These are phyloP conservation scores for Trametes hirsuta DNA, from an alignment of 1,284 basidiomycete genomes.

Conservation along the genomic window DNA sequence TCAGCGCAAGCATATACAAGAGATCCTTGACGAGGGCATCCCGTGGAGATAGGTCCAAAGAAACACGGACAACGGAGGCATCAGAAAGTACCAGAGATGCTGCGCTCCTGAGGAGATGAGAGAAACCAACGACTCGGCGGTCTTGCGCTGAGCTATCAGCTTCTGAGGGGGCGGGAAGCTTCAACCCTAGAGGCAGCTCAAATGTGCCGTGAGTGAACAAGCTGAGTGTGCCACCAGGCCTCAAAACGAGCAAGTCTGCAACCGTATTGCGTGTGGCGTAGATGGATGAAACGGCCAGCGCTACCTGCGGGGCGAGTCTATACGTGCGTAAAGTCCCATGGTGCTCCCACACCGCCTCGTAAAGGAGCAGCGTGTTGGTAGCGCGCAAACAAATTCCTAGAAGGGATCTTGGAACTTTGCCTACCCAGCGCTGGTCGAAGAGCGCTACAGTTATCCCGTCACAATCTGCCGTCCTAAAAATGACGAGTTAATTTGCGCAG, in stretches of 20 bases:
- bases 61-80: constrained; percentile 22
- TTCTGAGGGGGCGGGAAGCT: constrained; percentile 33
- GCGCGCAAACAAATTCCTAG: constrained; percentile 61
- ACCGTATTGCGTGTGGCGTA: constrained; percentile 63
- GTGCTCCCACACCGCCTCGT: constrained; percentile 45
- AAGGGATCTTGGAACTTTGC: constrained; percentile 50
- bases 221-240: constrained; percentile 51
- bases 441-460: constrained; percentile 53
- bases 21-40: constrained; percentile 56
- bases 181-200: constrained; percentile 44
- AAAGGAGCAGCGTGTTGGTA: constrained; percentile 50
- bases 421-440: constrained; percentile 71
- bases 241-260: constrained; percentile 71
- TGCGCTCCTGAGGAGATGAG: constrained; percentile 30
- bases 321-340: constrained; percentile 48
- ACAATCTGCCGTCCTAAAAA: constrained; percentile 26
- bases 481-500: constrained; percentile 5
- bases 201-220: constrained; percentile 65
- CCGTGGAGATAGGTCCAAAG: constrained; percentile 33
- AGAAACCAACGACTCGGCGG: constrained; percentile 22
- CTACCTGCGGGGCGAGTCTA: constrained; percentile 45
- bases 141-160: constrained; percentile 43
- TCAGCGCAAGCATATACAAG: constrained; percentile 62
- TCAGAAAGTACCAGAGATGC: constrained; percentile 32
- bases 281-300: constrained; percentile 58